Percentiles rank a stretch among this genome's conserved stretches.
Conservation (phyloP, 371 early-diverging fungal species). For the Mucor velutinosus region DNA sequence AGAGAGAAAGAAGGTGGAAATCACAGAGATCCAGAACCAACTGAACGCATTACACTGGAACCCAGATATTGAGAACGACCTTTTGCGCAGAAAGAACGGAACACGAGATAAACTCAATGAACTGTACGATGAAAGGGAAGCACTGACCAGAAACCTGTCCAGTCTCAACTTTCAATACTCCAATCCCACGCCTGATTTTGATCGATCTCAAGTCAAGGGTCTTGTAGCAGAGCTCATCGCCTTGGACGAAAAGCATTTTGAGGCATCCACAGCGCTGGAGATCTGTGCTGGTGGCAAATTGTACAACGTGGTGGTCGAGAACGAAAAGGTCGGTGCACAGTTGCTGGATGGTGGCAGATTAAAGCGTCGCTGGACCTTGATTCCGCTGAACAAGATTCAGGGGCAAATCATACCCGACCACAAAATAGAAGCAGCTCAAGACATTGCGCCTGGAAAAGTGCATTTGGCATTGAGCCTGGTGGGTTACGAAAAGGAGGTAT, state of each 20-base stretch:
- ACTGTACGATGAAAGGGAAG: slow-evolving; percentile 52
- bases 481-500: slow-evolving; percentile 77
- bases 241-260: slow-evolving; percentile 62
- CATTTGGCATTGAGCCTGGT: slow-evolving; percentile 84
- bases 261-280: slow-evolving; percentile 84
- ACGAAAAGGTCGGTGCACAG: slow-evolving; percentile 86
- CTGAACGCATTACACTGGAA: slow-evolving; percentile 55
- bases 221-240: slow-evolving; percentile 87
- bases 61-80: slow-evolving; percentile 47
- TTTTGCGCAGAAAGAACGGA: slow-evolving; percentile 38
- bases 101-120: slow-evolving; percentile 35
- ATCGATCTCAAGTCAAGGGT: slow-evolving; percentile 89
- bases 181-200: slow-evolving; percentile 82
- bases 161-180: slow-evolving; percentile 72
- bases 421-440: slow-evolving; percentile 70
- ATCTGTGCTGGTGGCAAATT: slow-evolving; percentile 93
- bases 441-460: slow-evolving; percentile 81
- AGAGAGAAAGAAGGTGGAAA: slow-evolving; percentile 50
- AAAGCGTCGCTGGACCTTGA: slow-evolving; percentile 88
- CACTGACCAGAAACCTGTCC: slow-evolving; percentile 49
- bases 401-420: slow-evolving; percentile 60
- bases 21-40: slow-evolving; percentile 24
- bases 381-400: slow-evolving; percentile 97
- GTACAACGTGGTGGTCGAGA: slow-evolving; percentile 94
- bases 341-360: slow-evolving; percentile 83